phyloP scores from a whole-genome alignment of 2,329 filamentous ascomycete species.

The Sclerotinia nivalis region DNA sequence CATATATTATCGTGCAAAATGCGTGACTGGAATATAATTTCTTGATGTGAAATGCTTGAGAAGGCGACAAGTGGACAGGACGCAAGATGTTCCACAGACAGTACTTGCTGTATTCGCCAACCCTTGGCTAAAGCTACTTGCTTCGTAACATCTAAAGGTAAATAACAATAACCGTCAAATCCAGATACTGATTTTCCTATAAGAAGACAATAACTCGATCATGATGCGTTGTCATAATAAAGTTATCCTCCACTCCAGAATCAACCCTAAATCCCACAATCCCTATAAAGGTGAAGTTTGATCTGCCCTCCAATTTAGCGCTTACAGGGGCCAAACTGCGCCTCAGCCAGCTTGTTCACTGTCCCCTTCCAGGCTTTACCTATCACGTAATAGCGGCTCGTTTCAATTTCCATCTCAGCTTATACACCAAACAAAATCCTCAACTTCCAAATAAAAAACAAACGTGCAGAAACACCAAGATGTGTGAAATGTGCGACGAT shows the following conservation, averaged over 20 bases:
- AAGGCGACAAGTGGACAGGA: background rate
- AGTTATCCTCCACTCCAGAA: background rate
- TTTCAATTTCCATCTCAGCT: background rate
- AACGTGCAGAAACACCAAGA: constrained; percentile 9
- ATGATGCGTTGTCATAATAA: constrained; percentile 3
- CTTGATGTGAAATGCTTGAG: background rate
- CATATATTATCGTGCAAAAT: background rate
- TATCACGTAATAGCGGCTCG: constrained; percentile 1
- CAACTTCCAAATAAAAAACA: constrained; percentile 1
- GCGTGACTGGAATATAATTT: too few species aligned
- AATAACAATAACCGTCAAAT: too few species aligned
- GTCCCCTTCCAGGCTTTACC: background rate
- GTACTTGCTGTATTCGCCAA: background rate
- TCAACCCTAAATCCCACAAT: background rate
- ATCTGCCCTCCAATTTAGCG: background rate
- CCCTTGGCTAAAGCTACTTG: background rate
- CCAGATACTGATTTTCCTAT: accelerated
- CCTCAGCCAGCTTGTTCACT: background rate
- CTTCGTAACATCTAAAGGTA: background rate
- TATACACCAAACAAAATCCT: background rate
- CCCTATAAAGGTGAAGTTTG: background rate
- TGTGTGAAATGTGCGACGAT: constrained; percentile 1
- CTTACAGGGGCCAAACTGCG: background rate
- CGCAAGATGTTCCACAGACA: background rate
- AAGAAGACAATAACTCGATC: accelerated